A percentile compares a stretch with the other conserved stretches of the same genome.
Evolutionary conservation across 345 rosid genomes (phyloP).

Genomic region (Aquilaria yunnanensis): DNA sequence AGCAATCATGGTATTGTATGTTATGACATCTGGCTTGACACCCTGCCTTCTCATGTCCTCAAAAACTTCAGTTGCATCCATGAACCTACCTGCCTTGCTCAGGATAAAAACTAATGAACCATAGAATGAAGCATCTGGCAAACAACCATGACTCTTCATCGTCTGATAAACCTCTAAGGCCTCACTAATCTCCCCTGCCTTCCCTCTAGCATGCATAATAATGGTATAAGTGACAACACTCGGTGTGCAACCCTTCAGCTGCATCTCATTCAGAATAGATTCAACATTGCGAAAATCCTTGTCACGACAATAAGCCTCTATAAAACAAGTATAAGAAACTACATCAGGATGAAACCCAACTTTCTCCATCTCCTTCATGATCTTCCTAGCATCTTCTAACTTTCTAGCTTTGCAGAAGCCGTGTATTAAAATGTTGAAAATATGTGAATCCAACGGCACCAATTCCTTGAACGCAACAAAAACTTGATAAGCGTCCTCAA

Average conservation of each 20-base stretch:
- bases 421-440: constrained; percentile 62
- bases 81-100: constrained; percentile 60
- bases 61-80: constrained; percentile 60
- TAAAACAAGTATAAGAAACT: constrained; percentile 61
- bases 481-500: constrained; percentile 54
- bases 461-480: constrained; percentile 38
- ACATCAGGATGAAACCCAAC: constrained; percentile 45
- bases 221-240: constrained; percentile 57
- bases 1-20: constrained; percentile 57
- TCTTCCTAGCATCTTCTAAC: constrained; percentile 43
- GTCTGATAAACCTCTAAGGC: constrained; percentile 62
- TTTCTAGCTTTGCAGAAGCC: constrained; percentile 75
- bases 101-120: constrained; percentile 58
- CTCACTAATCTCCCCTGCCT: constrained; percentile 53
- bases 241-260: constrained; percentile 52
- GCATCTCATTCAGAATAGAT: constrained; percentile 56
- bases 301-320: constrained; percentile 55
- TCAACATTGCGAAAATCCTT: constrained; percentile 67
- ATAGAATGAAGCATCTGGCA: constrained; percentile 60
- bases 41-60: constrained; percentile 75
- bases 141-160: constrained; percentile 63
- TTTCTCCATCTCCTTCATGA: constrained; percentile 53
- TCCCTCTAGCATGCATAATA: constrained; percentile 67
- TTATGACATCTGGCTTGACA: constrained; percentile 38
- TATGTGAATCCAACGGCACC: constrained; percentile 23